Evolutionary conservation across 768 basidiomycete species (phyloP).

Genomic region (Termitomyces sp.): DNA sequence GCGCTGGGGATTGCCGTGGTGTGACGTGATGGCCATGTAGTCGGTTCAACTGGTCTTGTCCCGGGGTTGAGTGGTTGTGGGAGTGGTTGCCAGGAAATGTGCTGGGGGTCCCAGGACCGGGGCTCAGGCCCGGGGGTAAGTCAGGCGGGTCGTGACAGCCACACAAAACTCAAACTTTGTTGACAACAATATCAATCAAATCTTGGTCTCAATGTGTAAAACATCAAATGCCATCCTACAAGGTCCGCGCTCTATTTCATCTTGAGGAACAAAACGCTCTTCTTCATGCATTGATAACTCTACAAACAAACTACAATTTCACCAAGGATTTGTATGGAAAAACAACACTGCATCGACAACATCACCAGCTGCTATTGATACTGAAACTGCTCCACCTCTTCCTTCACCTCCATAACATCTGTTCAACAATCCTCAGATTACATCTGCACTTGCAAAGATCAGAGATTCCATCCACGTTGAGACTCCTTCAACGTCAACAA

Average conservation of each 20-base stretch:
- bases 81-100: too few relatives aligned
- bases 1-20: too few relatives aligned
- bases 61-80: too few relatives aligned
- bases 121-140: too few relatives aligned
- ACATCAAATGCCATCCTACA: accelerated
- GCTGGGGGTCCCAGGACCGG: too few relatives aligned
- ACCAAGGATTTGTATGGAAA: not conserved
- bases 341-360: too few relatives aligned
- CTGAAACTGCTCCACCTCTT: not conserved
- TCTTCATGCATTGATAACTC: too few relatives aligned
- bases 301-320: not conserved
- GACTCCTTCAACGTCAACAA: slow-evolving; percentile 21
- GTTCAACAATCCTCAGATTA: accelerated
- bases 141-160: too few relatives aligned
- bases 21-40: too few relatives aligned
- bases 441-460: too few relatives aligned
- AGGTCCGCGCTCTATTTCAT: accelerated
- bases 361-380: not conserved
- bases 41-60: too few relatives aligned
- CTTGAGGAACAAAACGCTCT: not conserved
- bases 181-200: not conserved
- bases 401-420: not conserved
- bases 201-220: not conserved
- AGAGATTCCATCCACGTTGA: too few relatives aligned
- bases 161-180: not conserved